A percentile compares a stretch with the other conserved stretches of the same genome.
Conservation (phyloP, 345 rosid genomes). For the Euphorbia lathyris region DNA sequence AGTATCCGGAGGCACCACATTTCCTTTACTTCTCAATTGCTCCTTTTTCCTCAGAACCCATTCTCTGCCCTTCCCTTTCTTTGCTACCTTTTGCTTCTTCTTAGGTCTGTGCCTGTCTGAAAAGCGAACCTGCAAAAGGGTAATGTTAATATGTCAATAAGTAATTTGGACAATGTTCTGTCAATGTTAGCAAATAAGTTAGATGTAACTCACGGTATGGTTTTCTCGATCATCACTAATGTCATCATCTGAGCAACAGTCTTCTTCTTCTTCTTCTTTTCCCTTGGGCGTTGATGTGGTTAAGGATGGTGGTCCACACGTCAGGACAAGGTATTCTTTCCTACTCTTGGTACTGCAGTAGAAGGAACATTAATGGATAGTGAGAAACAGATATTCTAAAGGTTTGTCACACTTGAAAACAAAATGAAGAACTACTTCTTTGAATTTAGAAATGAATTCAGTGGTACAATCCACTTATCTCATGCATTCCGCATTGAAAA, state of each 20-base stretch:
- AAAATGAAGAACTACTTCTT: neutral
- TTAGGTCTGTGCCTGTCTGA: constrained; percentile 75
- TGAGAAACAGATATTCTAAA: too few species aligned
- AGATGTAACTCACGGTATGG: constrained; percentile 41
- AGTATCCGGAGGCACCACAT: constrained; percentile 65
- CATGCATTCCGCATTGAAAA: too few species aligned
- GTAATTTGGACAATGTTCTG: neutral
- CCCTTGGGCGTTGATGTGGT: constrained; percentile 45
- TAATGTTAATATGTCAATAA: neutral
- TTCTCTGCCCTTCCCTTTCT: constrained; percentile 65
- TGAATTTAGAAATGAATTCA: too few species aligned
- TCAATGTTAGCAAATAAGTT: neutral
- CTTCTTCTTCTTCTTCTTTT: constrained; percentile 46
- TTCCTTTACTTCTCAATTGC: constrained; percentile 80
- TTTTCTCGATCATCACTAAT: constrained; percentile 59
- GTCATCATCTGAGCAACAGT: constrained; percentile 64
- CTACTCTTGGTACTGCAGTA: constrained; percentile 61
- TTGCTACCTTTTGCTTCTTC: constrained; percentile 67
- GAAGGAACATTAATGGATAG: neutral
- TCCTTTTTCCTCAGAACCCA: constrained; percentile 88
- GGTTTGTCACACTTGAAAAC: neutral
- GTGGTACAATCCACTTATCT: too few species aligned
- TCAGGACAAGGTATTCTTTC: constrained; percentile 83
- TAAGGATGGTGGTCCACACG: constrained; percentile 68
- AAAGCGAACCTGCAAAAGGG: constrained; percentile 44